These are phyloP conservation scores for Blastocystis sp. DNA, from an alignment of 352 stramenopile genomes.

Conservation along the genomic window DNA sequence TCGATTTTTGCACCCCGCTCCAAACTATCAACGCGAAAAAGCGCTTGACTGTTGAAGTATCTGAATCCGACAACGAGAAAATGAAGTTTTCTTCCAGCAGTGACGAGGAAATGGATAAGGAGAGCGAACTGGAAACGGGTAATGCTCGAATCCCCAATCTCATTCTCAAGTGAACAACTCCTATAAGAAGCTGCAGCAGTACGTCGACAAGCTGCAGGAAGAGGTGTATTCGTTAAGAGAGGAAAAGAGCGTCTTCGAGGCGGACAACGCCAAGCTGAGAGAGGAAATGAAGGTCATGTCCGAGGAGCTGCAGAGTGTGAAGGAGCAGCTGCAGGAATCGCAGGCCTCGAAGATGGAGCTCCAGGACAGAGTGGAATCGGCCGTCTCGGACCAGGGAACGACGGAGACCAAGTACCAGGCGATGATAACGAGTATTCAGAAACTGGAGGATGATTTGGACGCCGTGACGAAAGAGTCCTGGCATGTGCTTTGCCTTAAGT, in stretches of 20 bases:
- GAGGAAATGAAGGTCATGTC: neutral
- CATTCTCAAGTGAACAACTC: neutral
- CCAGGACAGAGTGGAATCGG: neutral
- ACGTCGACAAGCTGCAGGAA: neutral
- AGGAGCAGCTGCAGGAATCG: neutral
- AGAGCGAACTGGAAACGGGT: neutral
- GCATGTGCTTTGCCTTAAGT: neutral
- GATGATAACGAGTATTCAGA: neutral
- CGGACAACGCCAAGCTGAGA: neutral
- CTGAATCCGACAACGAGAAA: neutral
- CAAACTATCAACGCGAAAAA: too few species aligned
- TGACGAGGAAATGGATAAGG: neutral
- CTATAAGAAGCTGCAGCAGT: slow-evolving; percentile 30
- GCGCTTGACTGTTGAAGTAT: too few species aligned
- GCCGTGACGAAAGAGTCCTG: neutral
- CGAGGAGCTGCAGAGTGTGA: neutral
- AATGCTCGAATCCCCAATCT: neutral
- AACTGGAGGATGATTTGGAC: slow-evolving; percentile 17
- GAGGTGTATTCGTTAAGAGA: neutral
- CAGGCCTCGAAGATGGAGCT: neutral
- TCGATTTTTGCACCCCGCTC: too few species aligned
- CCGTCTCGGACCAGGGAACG: neutral
- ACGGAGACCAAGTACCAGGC: slow-evolving; percentile 12
- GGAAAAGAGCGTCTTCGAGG: neutral
- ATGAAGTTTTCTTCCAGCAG: neutral